These are phyloP conservation scores for Orbilia brochopaga DNA, from an alignment of 2,329 filamentous ascomycete genomes.

Conservation along the genomic window DNA sequence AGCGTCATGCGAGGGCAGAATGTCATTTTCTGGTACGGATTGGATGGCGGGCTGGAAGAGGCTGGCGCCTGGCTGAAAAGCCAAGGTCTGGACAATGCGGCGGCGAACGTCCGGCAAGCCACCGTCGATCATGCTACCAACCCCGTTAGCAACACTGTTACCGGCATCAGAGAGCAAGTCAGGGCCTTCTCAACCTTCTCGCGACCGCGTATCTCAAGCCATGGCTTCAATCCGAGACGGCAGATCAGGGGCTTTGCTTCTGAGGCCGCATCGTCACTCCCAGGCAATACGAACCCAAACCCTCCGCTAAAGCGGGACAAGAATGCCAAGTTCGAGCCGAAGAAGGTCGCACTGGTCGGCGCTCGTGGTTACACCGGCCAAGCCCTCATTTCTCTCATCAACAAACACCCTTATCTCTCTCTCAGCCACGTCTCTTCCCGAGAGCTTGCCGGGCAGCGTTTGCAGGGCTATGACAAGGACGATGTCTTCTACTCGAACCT, in stretches of 20 bases:
- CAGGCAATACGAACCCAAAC: conserved; percentile 76
- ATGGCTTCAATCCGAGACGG: conserved; percentile 28
- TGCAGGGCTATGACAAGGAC: conserved; percentile 83
- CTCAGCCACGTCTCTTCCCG: conserved; percentile 90
- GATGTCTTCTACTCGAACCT: conserved; percentile 93
- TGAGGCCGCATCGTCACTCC: conserved; percentile 23
- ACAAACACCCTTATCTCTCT: conserved; percentile 86
- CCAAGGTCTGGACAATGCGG: conserved; percentile 79
- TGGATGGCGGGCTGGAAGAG: conserved; percentile 75
- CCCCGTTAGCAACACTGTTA: conserved; percentile 52
- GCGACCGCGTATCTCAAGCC: conserved; percentile 57
- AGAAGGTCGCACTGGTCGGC: conserved; percentile 84
- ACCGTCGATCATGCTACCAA: background rate
- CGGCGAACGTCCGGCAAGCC: conserved; percentile 60
- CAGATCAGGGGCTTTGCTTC: conserved; percentile 64
- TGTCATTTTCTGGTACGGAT: conserved; percentile 95
- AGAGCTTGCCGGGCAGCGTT: conserved; percentile 83
- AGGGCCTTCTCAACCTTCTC: conserved; percentile 55
- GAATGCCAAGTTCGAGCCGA: conserved; percentile 77
- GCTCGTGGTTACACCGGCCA: conserved; percentile 94
- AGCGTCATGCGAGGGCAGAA: conserved; percentile 84
- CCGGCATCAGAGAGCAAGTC: conserved; percentile 54
- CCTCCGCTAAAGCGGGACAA: conserved; percentile 88
- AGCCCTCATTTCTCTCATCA: conserved; percentile 83
- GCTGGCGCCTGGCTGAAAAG: conserved; percentile 83